Evolutionary conservation across 176 grass and related monocot genomes (phyloP).

Genomic region (Bonia amplexicaulis): DNA sequence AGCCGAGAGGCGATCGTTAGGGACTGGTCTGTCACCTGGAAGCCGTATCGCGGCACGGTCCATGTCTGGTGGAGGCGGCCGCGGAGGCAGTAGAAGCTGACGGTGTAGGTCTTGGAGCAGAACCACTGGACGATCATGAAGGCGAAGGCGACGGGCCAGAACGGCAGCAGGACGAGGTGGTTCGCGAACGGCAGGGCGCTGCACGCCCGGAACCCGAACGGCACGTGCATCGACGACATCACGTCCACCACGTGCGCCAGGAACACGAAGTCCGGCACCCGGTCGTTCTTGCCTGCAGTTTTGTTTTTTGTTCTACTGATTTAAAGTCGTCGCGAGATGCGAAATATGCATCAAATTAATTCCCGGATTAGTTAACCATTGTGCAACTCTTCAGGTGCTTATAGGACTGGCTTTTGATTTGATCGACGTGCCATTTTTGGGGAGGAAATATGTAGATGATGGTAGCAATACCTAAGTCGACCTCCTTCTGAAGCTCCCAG

Average conservation of each 20-base stretch:
- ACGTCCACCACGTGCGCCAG: slow-evolving; percentile 81
- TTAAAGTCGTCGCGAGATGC: not conserved
- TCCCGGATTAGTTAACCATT: not conserved
- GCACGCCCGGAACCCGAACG: slow-evolving; percentile 66
- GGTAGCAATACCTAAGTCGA: slow-evolving; percentile 43
- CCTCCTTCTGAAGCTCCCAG: slow-evolving; percentile 83
- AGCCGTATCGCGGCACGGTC: slow-evolving; percentile 77
- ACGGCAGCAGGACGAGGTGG: slow-evolving; percentile 38
- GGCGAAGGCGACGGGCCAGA: slow-evolving; percentile 51
- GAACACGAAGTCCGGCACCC: slow-evolving; percentile 81
- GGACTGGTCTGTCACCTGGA: slow-evolving; percentile 45
- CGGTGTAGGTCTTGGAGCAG: slow-evolving; percentile 78
- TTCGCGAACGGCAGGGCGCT: slow-evolving; percentile 49
- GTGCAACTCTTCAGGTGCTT: not conserved
- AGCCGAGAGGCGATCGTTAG: not conserved
- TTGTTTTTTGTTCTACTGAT: no score
- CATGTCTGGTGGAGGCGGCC: slow-evolving; percentile 69
- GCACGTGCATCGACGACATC: slow-evolving; percentile 63
- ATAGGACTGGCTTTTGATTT: not conserved
- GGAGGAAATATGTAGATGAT: not conserved
- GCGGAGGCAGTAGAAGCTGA: slow-evolving; percentile 68
- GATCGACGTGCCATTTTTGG: not conserved
- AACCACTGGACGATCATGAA: slow-evolving; percentile 63
- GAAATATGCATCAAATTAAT: not conserved
- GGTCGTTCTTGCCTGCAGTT: slow-evolving; percentile 60